These are phyloP conservation scores for Akanthomyces lecanii DNA, from an alignment of 2,329 filamentous ascomycete genomes.

Conservation along the genomic window DNA sequence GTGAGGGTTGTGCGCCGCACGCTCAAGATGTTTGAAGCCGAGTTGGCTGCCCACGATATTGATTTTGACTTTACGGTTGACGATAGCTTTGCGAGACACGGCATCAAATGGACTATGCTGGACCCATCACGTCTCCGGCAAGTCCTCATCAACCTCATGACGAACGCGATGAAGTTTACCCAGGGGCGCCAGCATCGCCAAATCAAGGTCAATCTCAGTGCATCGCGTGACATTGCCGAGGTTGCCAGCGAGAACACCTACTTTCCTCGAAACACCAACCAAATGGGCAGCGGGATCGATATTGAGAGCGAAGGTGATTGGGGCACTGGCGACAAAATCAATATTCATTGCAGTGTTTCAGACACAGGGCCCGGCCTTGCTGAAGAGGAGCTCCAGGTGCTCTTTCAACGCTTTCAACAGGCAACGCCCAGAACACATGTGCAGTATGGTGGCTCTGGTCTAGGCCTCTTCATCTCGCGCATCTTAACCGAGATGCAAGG, in stretches of 20 bases:
- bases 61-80: slow-evolving; percentile 65
- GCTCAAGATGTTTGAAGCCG: slow-evolving; percentile 75
- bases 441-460: slow-evolving; percentile 65
- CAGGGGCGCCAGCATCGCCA: slow-evolving; percentile 54
- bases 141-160: slow-evolving; percentile 72
- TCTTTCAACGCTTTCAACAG: slow-evolving; percentile 67
- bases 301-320: slow-evolving; percentile 58
- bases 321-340: slow-evolving; percentile 67
- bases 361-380: slow-evolving; percentile 67
- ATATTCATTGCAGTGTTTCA: slow-evolving; percentile 66
- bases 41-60: slow-evolving; percentile 68
- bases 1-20: slow-evolving; percentile 63
- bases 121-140: slow-evolving; percentile 73
- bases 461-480: slow-evolving; percentile 72
- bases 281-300: slow-evolving; percentile 32
- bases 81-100: slow-evolving; percentile 59
- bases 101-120: slow-evolving; percentile 67
- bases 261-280: slow-evolving; percentile 42
- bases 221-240: slow-evolving; percentile 50
- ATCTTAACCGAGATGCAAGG: slow-evolving; percentile 74
- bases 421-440: slow-evolving; percentile 66
- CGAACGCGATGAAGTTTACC: slow-evolving; percentile 62
- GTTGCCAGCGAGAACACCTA: slow-evolving; percentile 39
- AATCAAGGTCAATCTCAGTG: slow-evolving; percentile 63
- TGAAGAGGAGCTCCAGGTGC: slow-evolving; percentile 59